phyloP scores from a whole-genome alignment of 495 filamentous ascomycete species.

The Xylaria longipes region DNA sequence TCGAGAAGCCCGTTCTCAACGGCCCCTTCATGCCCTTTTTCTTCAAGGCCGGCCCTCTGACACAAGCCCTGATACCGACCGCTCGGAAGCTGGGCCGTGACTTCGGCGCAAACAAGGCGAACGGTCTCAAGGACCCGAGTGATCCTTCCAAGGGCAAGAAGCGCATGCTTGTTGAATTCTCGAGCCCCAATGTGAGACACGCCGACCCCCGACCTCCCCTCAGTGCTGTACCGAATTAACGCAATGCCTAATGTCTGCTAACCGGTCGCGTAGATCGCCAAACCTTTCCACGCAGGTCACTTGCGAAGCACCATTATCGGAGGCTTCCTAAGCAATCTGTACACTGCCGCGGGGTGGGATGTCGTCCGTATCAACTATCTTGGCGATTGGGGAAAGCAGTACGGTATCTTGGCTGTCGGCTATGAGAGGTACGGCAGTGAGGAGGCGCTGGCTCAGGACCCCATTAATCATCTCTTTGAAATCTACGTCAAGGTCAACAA shows the following conservation, averaged over 20 bases:
- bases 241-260: neutral
- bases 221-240: neutral
- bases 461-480: slow-evolving; percentile 69
- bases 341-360: slow-evolving; percentile 66
- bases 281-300: slow-evolving; percentile 73
- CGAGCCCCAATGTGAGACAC: slow-evolving; percentile 44
- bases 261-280: slow-evolving; percentile 53
- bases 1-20: slow-evolving; percentile 67
- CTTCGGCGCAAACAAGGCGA: slow-evolving; percentile 70
- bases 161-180: slow-evolving; percentile 58
- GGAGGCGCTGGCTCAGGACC: slow-evolving; percentile 60
- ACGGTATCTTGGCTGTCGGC: slow-evolving; percentile 65
- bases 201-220: neutral
- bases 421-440: slow-evolving; percentile 67
- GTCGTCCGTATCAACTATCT: slow-evolving; percentile 70
- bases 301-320: slow-evolving; percentile 72
- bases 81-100: slow-evolving; percentile 65
- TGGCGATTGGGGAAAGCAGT: slow-evolving; percentile 73
- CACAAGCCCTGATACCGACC: slow-evolving; percentile 65
- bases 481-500: slow-evolving; percentile 69
- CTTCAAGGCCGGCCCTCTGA: slow-evolving; percentile 67
- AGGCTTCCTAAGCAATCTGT: slow-evolving; percentile 67
- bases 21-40: slow-evolving; percentile 84
- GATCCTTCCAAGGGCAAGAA: slow-evolving; percentile 75
- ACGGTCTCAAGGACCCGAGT: slow-evolving; percentile 70